Evolutionary conservation across 208 protist genomes (phyloP), one percentile per base, ranked within the genome.

Genomic region (Crithidia mellificae): DNA sequence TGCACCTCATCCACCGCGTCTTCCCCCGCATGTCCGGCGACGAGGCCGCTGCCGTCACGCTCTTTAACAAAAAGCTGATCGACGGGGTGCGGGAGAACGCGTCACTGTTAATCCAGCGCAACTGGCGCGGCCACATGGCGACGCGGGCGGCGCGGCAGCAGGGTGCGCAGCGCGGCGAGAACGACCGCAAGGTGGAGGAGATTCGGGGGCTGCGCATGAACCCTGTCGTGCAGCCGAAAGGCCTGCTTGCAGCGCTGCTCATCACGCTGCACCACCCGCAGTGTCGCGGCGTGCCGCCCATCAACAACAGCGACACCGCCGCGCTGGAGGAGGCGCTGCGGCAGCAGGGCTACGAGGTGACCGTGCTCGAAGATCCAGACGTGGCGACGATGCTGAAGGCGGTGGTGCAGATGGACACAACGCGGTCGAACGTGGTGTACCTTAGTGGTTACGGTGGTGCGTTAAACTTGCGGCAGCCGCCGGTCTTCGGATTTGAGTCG

Each of bases 401-500:
- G 6, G 24, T 96, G 25, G 74, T 79, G 2, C 77, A 89, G 27
- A 47, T 91, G 7, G 81, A 88, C 64, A 72, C 80, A 8, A 72
- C 81, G 30, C 81, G 71, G 61, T 90, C 83, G 12, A 89, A 65
- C 49, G 91, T 96, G 66, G 74, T 96, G 12, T 94, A 92, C 78
- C 72, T 96, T 51, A 91, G 83, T 63, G 91, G 88, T 17, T 96
- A 96, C 62, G 91, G 91, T 51, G 91, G 91, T 12, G 63, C 70
- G 20, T 67, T 96, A 59, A 72, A 77, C 53, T 61, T 96, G 44
- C 78, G 81, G 0, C 91, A 93, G 70, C 85, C 91, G 8, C 78
- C 77, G 9, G 34, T 93, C 22, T 73, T 92, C 25, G 72, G 73
- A 32, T 73, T 92, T 14, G 74, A 90, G 56, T 49, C 68, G 20